phyloP scores from a whole-genome alignment of 2,329 filamentous ascomycete species.

The Herpotrichia juniperi region DNA sequence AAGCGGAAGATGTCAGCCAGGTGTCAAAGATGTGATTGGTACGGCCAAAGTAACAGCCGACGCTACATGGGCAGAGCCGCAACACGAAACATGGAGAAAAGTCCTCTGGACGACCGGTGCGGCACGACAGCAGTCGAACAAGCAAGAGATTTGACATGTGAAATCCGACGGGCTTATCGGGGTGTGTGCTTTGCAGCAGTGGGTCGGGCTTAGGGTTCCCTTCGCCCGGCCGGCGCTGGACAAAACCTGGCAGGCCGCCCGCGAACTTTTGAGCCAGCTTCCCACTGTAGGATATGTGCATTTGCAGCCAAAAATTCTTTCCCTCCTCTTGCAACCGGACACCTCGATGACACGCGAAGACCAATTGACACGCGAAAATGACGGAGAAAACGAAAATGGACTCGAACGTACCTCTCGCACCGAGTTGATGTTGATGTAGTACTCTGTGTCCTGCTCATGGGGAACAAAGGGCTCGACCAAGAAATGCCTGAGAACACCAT shows the following conservation, averaged over 20 bases:
- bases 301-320: not conserved
- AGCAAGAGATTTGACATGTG: conserved; percentile 38
- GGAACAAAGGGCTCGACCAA: conserved; percentile 98
- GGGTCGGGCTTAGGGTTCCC: conserved; percentile 45
- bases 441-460: conserved; percentile 93
- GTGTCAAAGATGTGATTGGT: conserved; percentile 34
- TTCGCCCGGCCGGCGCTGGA: conserved; percentile 46
- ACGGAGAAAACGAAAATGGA: conserved; percentile 21
- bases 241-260: conserved; percentile 41
- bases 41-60: conserved; percentile 23
- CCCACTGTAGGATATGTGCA: conserved; percentile 8
- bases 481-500: conserved; percentile 90
- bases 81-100: conserved; percentile 35
- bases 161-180: conserved; percentile 39
- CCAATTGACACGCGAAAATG: conserved; percentile 8
- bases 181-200: conserved; percentile 41
- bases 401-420: conserved; percentile 88
- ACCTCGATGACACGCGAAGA: not conserved
- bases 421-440: conserved; percentile 99
- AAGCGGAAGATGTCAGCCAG: conserved; percentile 38
- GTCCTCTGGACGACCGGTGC: conserved; percentile 4
- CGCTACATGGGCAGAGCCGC: conserved; percentile 36
- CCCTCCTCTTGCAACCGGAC: conserved; percentile 2
- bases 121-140: conserved; percentile 19
- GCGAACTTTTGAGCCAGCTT: conserved; percentile 21